Percentiles rank a stretch among this genome's conserved stretches.
Evolutionary conservation across 495 filamentous ascomycete genomes (phyloP).

Genomic region (Evernia prunastri): DNA sequence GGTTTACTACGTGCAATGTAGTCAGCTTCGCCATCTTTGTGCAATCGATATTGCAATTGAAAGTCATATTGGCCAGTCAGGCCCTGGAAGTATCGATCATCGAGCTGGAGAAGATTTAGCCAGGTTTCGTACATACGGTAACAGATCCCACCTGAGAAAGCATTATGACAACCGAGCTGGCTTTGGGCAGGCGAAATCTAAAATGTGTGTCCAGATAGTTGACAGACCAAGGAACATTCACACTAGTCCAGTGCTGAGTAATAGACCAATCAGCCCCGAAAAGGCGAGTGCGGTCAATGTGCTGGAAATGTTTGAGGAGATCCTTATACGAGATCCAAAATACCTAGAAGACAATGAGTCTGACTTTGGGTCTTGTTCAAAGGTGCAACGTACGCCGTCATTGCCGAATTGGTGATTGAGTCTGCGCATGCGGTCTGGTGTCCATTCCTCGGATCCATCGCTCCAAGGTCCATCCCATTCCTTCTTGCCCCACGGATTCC

Average conservation of each 20-base stretch:
- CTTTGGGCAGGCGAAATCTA: slow-evolving; percentile 47
- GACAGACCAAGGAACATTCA: slow-evolving; percentile 60
- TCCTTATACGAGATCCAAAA: slow-evolving; percentile 48
- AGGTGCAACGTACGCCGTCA: slow-evolving; percentile 45
- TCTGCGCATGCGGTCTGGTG: slow-evolving; percentile 58
- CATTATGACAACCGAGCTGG: slow-evolving; percentile 33
- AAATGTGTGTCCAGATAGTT: slow-evolving; percentile 67
- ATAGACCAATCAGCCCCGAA: slow-evolving; percentile 62
- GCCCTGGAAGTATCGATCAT: background rate
- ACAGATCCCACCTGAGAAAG: background rate
- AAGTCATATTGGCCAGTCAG: background rate
- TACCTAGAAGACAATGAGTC: slow-evolving; percentile 6
- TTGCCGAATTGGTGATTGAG: slow-evolving; percentile 65
- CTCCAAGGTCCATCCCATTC: slow-evolving; percentile 64
- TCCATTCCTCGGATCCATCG: slow-evolving; percentile 70
- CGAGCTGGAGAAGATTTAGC: background rate
- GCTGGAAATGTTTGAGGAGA: slow-evolving; percentile 58
- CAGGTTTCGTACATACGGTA: background rate
- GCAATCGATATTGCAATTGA: slow-evolving; percentile 38
- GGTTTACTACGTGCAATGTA: slow-evolving; percentile 59
- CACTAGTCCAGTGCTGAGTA: slow-evolving; percentile 58
- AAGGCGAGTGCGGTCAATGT: slow-evolving; percentile 62
- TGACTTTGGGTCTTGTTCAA: background rate
- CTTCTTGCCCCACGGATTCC: slow-evolving; percentile 62
- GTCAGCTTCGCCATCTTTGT: slow-evolving; percentile 56